Base-by-base conservation (phyloP, 2,329 filamentous ascomycete species). In the Pezicula rhizophila region DNA sequence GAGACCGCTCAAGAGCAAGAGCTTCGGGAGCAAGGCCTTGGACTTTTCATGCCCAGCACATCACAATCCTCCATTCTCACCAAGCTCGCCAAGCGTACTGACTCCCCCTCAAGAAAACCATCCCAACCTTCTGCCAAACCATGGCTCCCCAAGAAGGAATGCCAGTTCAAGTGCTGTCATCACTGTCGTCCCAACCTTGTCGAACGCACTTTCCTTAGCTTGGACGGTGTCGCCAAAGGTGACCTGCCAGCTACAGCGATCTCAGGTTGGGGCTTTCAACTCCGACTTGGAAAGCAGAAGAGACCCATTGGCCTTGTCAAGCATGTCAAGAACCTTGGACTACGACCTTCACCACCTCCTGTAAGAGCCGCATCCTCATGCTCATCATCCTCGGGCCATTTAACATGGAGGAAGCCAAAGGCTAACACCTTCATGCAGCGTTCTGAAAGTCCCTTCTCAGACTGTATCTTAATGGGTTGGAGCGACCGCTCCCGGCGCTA, bases 211-310 rank as follows among this genome's bases (percentile, higher is more conserved):
- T 77, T 66, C 50, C 61, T 81, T 18, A 76, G 74, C 54, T 64
- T 82, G 15, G 62, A 77, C 52, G 73, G 69, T 4, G 65, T 82
- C 18, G 60, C 66, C n/a, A 62, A 73, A 18, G 76, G 70, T 6
- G 74, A 79, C 42, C 64, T 80, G 3, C 70, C 71, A 1, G 68
- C 76, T 5, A 73, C 70, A 4, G 74, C 71, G 4, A 74, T 73
- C 6, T 65, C 68, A 2, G 78, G 76, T 1, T 81, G 71, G 54
- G 74, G 78, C 12, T 82, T 82, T 51, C 70, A 76, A 44, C 56
- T 67, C 5, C 45, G 40, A 26, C n/a, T 42, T n/a, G 40, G 40
- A 15, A 68, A 31, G 59, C 69, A 23, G 58, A 61, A 50, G 6
- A 64, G 76, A n/a, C 78, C 77, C 1, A 57, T 64, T 20, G 43